Conservation (phyloP, 148 eudicot species). For the Rhododendron ovatum region DNA sequence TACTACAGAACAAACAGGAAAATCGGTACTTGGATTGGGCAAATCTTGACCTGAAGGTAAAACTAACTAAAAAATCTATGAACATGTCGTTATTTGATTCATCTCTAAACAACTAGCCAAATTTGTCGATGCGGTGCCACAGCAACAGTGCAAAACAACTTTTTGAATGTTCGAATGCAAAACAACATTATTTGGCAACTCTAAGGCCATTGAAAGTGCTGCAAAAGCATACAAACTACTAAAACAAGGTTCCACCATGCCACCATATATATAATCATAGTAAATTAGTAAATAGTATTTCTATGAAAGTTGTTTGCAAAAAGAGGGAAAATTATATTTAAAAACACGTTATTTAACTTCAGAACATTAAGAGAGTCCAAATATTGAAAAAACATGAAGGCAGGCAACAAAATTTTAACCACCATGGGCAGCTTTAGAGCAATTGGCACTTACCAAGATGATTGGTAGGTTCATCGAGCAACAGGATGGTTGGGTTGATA, state of each 20-base stretch:
- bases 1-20: neutral
- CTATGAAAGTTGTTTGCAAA: neutral
- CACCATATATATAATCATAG: neutral
- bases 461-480: constrained; percentile 97
- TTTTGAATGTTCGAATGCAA: neutral
- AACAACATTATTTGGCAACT: neutral
- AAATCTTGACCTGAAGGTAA: neutral
- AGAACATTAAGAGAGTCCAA: neutral
- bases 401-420: neutral
- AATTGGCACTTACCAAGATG: constrained; percentile 69
- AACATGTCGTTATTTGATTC: neutral
- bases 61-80: neutral
- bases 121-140: neutral
- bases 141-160: neutral
- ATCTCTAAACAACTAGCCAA: neutral
- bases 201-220: neutral
- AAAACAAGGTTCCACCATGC: neutral
- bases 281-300: neutral
- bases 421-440: neutral
- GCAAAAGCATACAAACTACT: neutral
- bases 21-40: neutral
- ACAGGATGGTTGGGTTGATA: constrained; percentile 88
- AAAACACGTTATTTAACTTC: neutral
- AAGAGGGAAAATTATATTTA: neutral
- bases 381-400: neutral